Evolutionary conservation across 176 grass and related monocot species (phyloP).

Genomic region (Ampelocalamus luodianensis): DNA sequence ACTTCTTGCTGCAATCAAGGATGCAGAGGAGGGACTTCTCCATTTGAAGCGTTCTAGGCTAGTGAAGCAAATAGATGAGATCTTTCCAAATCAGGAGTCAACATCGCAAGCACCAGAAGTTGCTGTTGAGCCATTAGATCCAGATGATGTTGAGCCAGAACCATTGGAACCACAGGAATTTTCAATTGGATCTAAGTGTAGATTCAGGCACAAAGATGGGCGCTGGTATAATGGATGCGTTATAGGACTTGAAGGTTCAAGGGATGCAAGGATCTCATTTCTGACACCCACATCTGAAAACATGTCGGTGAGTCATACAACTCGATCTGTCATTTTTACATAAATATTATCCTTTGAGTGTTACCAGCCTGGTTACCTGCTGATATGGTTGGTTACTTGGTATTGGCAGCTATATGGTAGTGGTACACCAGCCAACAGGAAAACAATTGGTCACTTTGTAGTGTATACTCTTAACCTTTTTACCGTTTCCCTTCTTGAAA

Average conservation of each 20-base stretch:
- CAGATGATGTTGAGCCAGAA: constrained; percentile 59
- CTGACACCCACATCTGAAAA: constrained; percentile 87
- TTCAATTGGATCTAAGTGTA: constrained; percentile 80
- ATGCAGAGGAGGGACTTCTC: constrained; percentile 86
- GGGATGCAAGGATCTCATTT: constrained; percentile 75
- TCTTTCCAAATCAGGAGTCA: constrained; percentile 59
- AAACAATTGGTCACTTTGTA: not conserved
- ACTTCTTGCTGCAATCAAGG: constrained; percentile 85
- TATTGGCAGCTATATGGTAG: not conserved
- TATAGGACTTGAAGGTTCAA: constrained; percentile 70
- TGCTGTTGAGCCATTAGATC: constrained; percentile 52
- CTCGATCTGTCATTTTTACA: not conserved
- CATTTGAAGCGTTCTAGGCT: constrained; percentile 85
- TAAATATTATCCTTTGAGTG: not conserved
- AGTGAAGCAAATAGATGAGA: constrained; percentile 67
- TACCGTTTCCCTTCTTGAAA: not conserved
- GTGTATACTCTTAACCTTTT: not conserved
- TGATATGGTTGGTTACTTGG: constrained; percentile 22
- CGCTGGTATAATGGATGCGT: constrained; percentile 93
- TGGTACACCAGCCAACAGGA: not conserved
- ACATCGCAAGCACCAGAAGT: constrained; percentile 32
- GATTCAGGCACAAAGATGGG: constrained; percentile 88
- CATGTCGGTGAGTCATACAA: constrained; percentile 72
- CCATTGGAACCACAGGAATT: constrained; percentile 55
- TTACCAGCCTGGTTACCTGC: not conserved